Evolutionary conservation across 2,329 filamentous ascomycete species (phyloP).

Genomic region (Nigrograna mackinnonii): DNA sequence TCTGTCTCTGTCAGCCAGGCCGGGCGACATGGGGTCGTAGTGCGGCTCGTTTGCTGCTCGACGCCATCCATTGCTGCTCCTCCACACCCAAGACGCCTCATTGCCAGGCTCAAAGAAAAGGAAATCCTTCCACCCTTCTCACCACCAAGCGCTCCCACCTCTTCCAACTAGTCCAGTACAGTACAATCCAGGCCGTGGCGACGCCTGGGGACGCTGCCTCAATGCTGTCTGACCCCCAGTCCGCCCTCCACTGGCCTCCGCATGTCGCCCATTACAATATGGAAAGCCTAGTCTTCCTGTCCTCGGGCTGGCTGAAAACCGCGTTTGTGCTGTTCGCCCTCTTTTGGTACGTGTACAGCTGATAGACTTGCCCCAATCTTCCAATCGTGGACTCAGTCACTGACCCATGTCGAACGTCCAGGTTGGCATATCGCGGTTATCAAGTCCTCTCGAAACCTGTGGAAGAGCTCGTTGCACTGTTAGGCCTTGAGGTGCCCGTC

Average conservation of each 20-base stretch:
- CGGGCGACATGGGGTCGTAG: too few relatives aligned
- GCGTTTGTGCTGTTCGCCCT: conserved; percentile 37
- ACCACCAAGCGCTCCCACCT: too few relatives aligned
- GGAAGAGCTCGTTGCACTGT: conserved; percentile 84
- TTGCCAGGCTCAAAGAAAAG: too few relatives aligned
- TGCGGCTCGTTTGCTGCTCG: too few relatives aligned
- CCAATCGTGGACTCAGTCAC: not conserved
- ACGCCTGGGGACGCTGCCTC: conserved; percentile 12
- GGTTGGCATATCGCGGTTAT: conserved; percentile 83
- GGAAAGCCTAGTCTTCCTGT: conserved; percentile 36
- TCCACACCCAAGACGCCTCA: not conserved
- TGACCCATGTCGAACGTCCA: conserved; percentile 36
- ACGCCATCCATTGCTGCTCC: too few relatives aligned
- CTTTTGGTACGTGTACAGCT: too few relatives aligned
- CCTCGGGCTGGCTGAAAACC: conserved; percentile 40
- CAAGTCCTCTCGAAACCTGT: conserved; percentile 90
- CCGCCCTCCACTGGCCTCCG: conserved; percentile 36
- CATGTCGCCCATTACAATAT: conserved; percentile 38
- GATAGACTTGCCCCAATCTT: conserved; percentile 2
- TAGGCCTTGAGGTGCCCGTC: conserved; percentile 92
- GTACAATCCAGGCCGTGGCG: conserved; percentile 12
- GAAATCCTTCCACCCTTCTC: too few relatives aligned
- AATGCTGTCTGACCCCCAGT: conserved; percentile 36
- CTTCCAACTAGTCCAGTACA: too few relatives aligned
- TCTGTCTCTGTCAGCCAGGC: too few relatives aligned